Conservation (phyloP, 1,284 basidiomycete genomes). For the Trametes pubescens region DNA sequence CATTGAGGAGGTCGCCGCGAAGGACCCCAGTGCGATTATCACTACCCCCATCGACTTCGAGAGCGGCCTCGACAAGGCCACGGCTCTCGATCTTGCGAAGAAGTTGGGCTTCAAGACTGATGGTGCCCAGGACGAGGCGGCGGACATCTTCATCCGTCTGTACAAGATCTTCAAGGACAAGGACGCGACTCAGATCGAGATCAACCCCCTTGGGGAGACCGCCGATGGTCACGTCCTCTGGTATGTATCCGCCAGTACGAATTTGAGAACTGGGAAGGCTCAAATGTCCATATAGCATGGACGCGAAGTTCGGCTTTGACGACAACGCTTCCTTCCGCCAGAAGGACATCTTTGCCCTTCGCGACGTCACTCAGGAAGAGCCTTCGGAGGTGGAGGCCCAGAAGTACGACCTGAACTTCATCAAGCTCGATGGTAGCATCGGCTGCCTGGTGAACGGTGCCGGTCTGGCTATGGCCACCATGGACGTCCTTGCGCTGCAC, state of each 20-base stretch:
- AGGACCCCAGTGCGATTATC: slow-evolving; percentile 95
- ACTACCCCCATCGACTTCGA: slow-evolving; percentile 93
- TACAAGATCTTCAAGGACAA: slow-evolving; percentile 99
- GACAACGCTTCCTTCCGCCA: slow-evolving; percentile 99
- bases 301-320: slow-evolving; percentile 99
- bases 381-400: slow-evolving; percentile 96
- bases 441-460: slow-evolving; percentile 99
- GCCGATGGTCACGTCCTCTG: slow-evolving; percentile 94
- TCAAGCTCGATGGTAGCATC: slow-evolving; percentile 98
- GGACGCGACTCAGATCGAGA: slow-evolving; percentile 99
- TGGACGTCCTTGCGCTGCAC: slow-evolving; percentile 97
- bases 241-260: slow-evolving; percentile 47
- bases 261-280: slow-evolving; percentile 22
- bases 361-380: slow-evolving; percentile 96
- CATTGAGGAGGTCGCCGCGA: slow-evolving; percentile 99
- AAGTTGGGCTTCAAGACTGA: slow-evolving; percentile 91
- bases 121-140: slow-evolving; percentile 81
- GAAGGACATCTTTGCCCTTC: slow-evolving; percentile 87
- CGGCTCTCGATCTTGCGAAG: slow-evolving; percentile 84
- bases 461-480: slow-evolving; percentile 99
- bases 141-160: slow-evolving; percentile 93
- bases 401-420: slow-evolving; percentile 96
- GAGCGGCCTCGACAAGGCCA: slow-evolving; percentile 79
- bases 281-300: slow-evolving; percentile 75
- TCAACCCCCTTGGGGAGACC: slow-evolving; percentile 98